A percentile compares a stretch with the other conserved stretches of the same genome.
These are phyloP conservation scores for Beauveria sp. DNA, from an alignment of 2,329 filamentous ascomycete genomes.

Conservation along the genomic window DNA sequence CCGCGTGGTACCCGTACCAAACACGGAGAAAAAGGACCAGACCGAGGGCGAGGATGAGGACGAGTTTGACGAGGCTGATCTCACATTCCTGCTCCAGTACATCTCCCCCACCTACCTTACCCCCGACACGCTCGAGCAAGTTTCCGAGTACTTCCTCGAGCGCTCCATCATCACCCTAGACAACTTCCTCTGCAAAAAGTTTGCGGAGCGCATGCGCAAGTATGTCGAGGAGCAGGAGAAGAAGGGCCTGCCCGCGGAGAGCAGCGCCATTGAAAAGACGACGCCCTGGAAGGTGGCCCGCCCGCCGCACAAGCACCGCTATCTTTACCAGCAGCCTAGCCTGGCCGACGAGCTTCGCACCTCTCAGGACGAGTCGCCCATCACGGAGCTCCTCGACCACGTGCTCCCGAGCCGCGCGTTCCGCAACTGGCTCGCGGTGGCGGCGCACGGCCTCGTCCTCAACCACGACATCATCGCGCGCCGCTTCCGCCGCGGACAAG, in stretches of 20 bases:
- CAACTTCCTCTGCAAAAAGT: constrained; percentile 70
- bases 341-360: constrained; percentile 29
- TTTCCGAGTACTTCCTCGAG: constrained; percentile 72
- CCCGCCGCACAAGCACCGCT: constrained; percentile 94
- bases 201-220: constrained; percentile 60
- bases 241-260: constrained; percentile 36
- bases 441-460: constrained; percentile 67
- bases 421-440: constrained; percentile 78
- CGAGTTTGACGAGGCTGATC: constrained; percentile 65
- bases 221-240: constrained; percentile 63
- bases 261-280: constrained; percentile 48
- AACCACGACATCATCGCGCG: constrained; percentile 74
- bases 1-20: constrained; percentile 41
- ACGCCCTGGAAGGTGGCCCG: constrained; percentile 67
- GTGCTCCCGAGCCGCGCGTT: constrained; percentile 82
- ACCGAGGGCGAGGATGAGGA: constrained; percentile 29
- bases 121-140: constrained; percentile 79
- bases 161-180: constrained; percentile 78
- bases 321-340: constrained; percentile 64
- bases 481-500: constrained; percentile 76
- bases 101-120: constrained; percentile 86
- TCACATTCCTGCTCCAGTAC: constrained; percentile 86
- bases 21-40: constrained; percentile 24
- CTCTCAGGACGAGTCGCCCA: constrained; percentile 43
- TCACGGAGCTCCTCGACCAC: constrained; percentile 72